Conservation (phyloP, 2,329 filamentous ascomycete species). For the Uncinocarpus reesii region DNA sequence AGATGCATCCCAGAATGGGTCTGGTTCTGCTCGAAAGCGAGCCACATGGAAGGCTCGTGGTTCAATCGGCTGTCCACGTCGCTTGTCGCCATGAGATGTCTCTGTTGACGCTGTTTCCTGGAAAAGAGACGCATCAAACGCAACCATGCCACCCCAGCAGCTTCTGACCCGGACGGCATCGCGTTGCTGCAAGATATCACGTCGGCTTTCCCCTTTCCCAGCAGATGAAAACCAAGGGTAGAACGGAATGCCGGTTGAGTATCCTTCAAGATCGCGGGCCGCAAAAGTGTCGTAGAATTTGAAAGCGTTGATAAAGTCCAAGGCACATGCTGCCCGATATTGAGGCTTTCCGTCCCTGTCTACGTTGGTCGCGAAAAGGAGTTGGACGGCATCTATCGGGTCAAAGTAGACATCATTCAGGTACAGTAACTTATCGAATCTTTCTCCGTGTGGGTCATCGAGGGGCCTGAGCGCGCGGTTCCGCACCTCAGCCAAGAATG, state of each 20-base stretch:
- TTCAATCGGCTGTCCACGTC: slow-evolving; percentile 16
- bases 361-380: slow-evolving; percentile 52
- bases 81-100: slow-evolving; percentile 15
- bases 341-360: slow-evolving; percentile 43
- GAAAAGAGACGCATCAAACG: slow-evolving; percentile 40
- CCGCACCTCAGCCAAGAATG: slow-evolving; percentile 61
- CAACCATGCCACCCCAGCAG: slow-evolving; percentile 68
- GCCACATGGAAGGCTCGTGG: slow-evolving; percentile 32
- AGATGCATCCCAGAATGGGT: slow-evolving; percentile 53
- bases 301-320: slow-evolving; percentile 65
- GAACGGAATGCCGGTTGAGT: slow-evolving; percentile 57
- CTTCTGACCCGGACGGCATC: slow-evolving; percentile 57
- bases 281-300: slow-evolving; percentile 72
- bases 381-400: slow-evolving; percentile 48
- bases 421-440: slow-evolving; percentile 49
- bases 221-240: slow-evolving; percentile 58
- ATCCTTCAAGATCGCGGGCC: slow-evolving; percentile 59
- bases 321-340: slow-evolving; percentile 61
- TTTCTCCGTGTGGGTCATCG: slow-evolving; percentile 34
- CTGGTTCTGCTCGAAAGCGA: slow-evolving; percentile 49
- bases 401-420: slow-evolving; percentile 59
- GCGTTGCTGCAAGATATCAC: slow-evolving; percentile 50
- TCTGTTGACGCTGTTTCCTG: slow-evolving; percentile 21
- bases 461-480: slow-evolving; percentile 60
- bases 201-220: slow-evolving; percentile 45